Evolutionary conservation across 768 basidiomycete species (phyloP), one percentile per base, ranked within the genome.

Genomic region (Boletus vinaceobasis): DNA sequence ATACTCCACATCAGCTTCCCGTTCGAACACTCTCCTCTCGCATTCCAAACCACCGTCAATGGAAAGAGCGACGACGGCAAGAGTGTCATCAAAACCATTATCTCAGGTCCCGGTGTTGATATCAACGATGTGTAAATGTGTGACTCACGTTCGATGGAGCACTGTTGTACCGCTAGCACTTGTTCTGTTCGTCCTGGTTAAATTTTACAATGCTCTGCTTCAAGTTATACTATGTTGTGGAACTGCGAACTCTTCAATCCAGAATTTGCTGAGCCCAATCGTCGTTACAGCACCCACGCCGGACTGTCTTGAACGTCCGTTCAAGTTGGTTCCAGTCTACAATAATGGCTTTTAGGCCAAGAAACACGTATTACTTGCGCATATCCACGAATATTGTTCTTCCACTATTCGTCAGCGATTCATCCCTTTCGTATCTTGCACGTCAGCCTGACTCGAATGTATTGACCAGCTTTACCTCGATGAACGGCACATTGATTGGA

Each of bases 61-160:
- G 93, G 94, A 29, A 90, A 87, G 77, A 87, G 92, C 45, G 77
- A 81, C 50, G 90, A 98, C 65, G 95, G 94, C 44, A 90, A 86
- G 71, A 81, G 81, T 33, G 86, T 94, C 40, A 95, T 96, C 66
- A 96, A 97, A 73, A 86, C 83, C 33, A 86, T 96, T 59, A 93
- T 95, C 60, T 88, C 87, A 45, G 91, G 91, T 6, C 90, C 90
- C 40, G 87, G 78, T 60, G 79, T 85, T 43, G 63, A 74, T 21
- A 59, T 77, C 50, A 75, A 78, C 48, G 73, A 75, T 46, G 35
- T 68, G 44, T 81, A 61, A 71, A 54, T 19, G 3, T 51, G 10
- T 37, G n/a, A 19, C 21, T 32, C 26, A 7, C 15, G 43, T 50
- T 33, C 14, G 7, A 11, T 38, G 36, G 39, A 29, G 31, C 7